Conservation (phyloP, 306 rosid species). For the Urtica urens region DNA sequence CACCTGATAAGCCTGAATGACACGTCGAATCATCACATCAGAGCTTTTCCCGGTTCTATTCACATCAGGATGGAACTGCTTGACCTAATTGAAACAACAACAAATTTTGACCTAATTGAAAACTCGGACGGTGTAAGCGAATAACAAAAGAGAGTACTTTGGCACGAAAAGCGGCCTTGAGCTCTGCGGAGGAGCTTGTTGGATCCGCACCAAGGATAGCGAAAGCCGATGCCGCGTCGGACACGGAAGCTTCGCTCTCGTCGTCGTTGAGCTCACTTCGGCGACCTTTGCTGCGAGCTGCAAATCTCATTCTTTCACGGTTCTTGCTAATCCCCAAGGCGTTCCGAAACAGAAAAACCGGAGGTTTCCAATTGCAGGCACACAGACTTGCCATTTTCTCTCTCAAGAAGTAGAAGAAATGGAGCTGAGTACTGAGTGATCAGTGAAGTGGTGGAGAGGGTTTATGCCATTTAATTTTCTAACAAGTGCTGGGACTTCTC, state of each 20-base stretch:
- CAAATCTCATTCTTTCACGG: constrained; percentile 6
- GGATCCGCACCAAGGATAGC: constrained; percentile 57
- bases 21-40: constrained; percentile 69
- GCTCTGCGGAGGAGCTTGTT: constrained; percentile 41
- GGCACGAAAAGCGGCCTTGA: constrained; percentile 82
- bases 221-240: constrained; percentile 40
- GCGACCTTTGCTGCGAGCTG: constrained; percentile 22
- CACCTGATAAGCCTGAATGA: constrained; percentile 79
- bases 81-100: constrained; percentile 44
- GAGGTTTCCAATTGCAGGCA: constrained; percentile 15
- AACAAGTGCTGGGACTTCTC: too few species aligned
- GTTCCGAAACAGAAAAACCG: constrained; percentile 26
- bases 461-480: too few species aligned
- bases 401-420: too few species aligned
- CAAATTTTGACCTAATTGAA: neutral
- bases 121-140: neutral
- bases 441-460: too few species aligned
- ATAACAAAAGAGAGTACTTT: constrained; percentile 28
- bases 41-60: constrained; percentile 36
- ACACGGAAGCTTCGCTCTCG: constrained; percentile 29
- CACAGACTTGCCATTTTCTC: constrained; percentile 27
- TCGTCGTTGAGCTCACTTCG: constrained; percentile 15
- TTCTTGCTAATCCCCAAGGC: neutral
- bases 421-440: too few species aligned
- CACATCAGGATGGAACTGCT: constrained; percentile 84